These are phyloP conservation scores for Phytopythium mirpurense DNA, from an alignment of 352 stramenopile genomes.

Conservation along the genomic window DNA sequence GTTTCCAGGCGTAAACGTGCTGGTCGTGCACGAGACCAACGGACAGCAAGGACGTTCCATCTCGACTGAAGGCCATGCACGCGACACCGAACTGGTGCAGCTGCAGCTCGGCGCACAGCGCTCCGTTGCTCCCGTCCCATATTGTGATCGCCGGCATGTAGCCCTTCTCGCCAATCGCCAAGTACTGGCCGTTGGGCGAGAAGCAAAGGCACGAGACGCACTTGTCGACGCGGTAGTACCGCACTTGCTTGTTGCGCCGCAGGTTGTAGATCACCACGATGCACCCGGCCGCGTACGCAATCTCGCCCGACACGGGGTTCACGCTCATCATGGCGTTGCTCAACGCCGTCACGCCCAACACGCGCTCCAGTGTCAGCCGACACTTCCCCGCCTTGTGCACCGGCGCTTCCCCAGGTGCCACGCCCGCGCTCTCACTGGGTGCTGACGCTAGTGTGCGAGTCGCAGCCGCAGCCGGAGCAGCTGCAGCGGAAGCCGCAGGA, in stretches of 20 bases:
- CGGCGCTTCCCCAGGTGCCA: not conserved
- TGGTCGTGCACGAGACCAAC: constrained; percentile 80
- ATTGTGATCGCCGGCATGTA: constrained; percentile 83
- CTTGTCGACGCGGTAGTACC: constrained; percentile 88
- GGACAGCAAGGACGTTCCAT: constrained; percentile 57
- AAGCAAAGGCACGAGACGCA: constrained; percentile 77
- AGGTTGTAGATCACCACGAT: constrained; percentile 91
- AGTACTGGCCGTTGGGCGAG: constrained; percentile 74
- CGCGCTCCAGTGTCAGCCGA: constrained; percentile 75
- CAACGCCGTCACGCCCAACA: constrained; percentile 66
- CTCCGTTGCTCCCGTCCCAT: constrained; percentile 73
- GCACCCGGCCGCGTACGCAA: constrained; percentile 82
- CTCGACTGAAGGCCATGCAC: constrained; percentile 73
- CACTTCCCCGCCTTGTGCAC: constrained; percentile 19
- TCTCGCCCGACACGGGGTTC: constrained; percentile 70
- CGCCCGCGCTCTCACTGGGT: not conserved
- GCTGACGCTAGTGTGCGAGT: not conserved
- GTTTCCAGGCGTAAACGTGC: constrained; percentile 73
- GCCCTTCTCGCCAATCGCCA: constrained; percentile 87
- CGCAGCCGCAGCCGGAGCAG: not conserved
- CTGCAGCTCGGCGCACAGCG: constrained; percentile 79
- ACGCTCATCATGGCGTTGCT: constrained; percentile 77
- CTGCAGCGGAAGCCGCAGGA: not conserved
- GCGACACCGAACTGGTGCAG: constrained; percentile 77
- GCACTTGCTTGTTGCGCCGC: constrained; percentile 77